These are phyloP conservation scores for Chalciporus sphaerocephalus DNA, from an alignment of 768 basidiomycete species.

Conservation along the genomic window DNA sequence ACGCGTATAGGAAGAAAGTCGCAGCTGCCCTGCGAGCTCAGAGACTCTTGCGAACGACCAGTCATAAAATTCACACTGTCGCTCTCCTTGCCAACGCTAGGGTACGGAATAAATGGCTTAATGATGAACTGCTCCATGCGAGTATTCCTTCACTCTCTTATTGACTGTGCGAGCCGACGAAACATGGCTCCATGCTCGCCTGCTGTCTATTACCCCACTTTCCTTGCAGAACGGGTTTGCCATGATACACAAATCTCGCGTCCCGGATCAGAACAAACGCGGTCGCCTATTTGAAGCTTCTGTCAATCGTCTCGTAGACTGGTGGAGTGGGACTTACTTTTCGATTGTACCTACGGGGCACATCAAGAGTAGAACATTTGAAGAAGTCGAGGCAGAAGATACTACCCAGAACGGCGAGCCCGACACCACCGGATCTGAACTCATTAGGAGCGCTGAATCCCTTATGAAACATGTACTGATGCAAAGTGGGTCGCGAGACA, in stretches of 20 bases:
- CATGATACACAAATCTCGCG: slow-evolving; percentile 72
- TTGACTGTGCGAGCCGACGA: slow-evolving; percentile 5
- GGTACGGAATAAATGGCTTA: slow-evolving; percentile 78
- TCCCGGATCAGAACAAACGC: slow-evolving; percentile 77
- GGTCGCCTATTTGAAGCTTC: slow-evolving; percentile 87
- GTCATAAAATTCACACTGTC: slow-evolving; percentile 88
- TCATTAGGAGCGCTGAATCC: slow-evolving; percentile 72
- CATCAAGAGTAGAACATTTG: slow-evolving; percentile 71
- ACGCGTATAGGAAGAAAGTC: slow-evolving; percentile 43
- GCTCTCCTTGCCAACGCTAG: slow-evolving; percentile 71
- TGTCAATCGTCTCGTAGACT: slow-evolving; percentile 64
- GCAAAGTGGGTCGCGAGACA: slow-evolving; percentile 76
- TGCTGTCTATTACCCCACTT: slow-evolving; percentile 83
- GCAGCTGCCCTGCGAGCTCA: slow-evolving; percentile 53
- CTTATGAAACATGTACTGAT: slow-evolving; percentile 91
- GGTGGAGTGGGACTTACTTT: slow-evolving; percentile 82
- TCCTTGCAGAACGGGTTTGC: slow-evolving; percentile 75
- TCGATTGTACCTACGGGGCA: slow-evolving; percentile 59
- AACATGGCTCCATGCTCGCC: slow-evolving; percentile 64
- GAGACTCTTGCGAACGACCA: slow-evolving; percentile 67
- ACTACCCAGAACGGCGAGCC: slow-evolving; percentile 36
- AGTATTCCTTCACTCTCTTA: slow-evolving; percentile 19
- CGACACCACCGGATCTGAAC: slow-evolving; percentile 52
- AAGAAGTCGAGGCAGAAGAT: slow-evolving; percentile 52
- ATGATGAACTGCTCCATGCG: slow-evolving; percentile 80